phyloP scores from a whole-genome alignment of 495 filamentous ascomycete genomes.

The Hyaloscypha hepaticicola region DNA sequence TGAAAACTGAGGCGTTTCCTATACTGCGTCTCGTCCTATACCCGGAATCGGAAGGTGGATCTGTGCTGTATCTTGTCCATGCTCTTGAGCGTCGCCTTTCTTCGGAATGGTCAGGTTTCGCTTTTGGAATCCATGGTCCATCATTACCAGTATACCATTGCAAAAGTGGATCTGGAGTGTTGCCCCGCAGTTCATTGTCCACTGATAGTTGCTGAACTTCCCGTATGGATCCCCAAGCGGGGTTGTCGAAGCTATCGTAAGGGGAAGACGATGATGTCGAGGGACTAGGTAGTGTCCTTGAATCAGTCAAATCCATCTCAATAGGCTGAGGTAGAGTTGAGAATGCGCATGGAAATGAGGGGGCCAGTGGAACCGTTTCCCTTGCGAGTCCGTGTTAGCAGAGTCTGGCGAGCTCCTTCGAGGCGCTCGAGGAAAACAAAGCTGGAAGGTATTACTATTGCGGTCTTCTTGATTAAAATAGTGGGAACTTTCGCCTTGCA shows the following conservation, averaged over 20 bases:
- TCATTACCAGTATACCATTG: conserved; percentile 40
- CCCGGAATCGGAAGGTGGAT: conserved; percentile 57
- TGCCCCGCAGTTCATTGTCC: background rate
- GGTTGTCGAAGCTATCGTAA: conserved; percentile 17
- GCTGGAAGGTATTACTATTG: no score
- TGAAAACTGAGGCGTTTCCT: conserved; percentile 27
- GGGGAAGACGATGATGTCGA: conserved; percentile 7
- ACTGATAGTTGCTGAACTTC: conserved; percentile 19
- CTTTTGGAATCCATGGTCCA: conserved; percentile 40
- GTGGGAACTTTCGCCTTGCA: conserved; percentile 13
- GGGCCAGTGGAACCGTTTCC: conserved; percentile 20
- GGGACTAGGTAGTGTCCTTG: conserved; percentile 23
- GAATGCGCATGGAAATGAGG: conserved; percentile 15
- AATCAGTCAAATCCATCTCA: conserved; percentile 28
- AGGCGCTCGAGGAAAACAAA: no score
- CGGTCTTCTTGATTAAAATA: no score
- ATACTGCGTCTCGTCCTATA: conserved; percentile 50
- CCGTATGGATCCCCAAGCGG: conserved; percentile 13
- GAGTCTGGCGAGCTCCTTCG: no score
- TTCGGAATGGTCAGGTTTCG: conserved; percentile 15
- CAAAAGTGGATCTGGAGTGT: conserved; percentile 31
- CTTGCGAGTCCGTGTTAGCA: conserved; percentile 9
- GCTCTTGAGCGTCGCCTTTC: conserved; percentile 30
- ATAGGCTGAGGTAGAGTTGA: conserved; percentile 25
- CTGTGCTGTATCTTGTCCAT: conserved; percentile 51